Percentiles rank a stretch among this genome's conserved stretches.
phyloP scores from a whole-genome alignment of 371 early-diverging fungal genomes.

The Blyttiomyces sp. region DNA sequence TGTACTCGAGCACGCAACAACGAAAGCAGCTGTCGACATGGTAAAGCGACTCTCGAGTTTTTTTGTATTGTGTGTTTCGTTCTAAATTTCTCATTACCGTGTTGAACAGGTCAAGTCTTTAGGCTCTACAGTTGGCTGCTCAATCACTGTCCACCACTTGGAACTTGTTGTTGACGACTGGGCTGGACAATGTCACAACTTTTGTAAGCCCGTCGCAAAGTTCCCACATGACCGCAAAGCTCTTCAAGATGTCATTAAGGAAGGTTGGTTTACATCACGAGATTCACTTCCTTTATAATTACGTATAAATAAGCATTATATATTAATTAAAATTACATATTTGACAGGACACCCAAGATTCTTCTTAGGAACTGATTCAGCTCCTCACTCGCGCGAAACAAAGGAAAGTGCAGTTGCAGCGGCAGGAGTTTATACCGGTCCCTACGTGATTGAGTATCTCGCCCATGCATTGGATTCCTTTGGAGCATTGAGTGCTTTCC shows the following conservation, averaged over 20 bases:
- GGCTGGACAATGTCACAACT: constrained; percentile 93
- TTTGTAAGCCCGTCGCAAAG: constrained; percentile 98
- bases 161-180: constrained; percentile 91
- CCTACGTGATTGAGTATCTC: constrained; percentile 78
- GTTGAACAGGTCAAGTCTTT: constrained; percentile 57
- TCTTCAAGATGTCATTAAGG: constrained; percentile 75
- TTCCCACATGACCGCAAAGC: constrained; percentile 90
- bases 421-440: constrained; percentile 88
- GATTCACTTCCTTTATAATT: neutral
- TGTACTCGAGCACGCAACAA: constrained; percentile 95
- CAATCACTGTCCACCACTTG: constrained; percentile 91
- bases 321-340: neutral
- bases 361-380: constrained; percentile 96
- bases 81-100: neutral
- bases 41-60: no score
- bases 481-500: constrained; percentile 73
- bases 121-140: constrained; percentile 89
- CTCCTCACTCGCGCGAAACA: constrained; percentile 85
- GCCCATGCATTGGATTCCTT: constrained; percentile 86
- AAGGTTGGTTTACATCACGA: constrained; percentile 39
- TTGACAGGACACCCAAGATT: constrained; percentile 81
- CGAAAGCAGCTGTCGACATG: constrained; percentile 84
- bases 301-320: neutral
- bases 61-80: neutral
- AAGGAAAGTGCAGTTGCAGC: constrained; percentile 82